These are phyloP conservation scores for Pythium oligandrum DNA, from an alignment of 352 stramenopile species.

Conservation along the genomic window DNA sequence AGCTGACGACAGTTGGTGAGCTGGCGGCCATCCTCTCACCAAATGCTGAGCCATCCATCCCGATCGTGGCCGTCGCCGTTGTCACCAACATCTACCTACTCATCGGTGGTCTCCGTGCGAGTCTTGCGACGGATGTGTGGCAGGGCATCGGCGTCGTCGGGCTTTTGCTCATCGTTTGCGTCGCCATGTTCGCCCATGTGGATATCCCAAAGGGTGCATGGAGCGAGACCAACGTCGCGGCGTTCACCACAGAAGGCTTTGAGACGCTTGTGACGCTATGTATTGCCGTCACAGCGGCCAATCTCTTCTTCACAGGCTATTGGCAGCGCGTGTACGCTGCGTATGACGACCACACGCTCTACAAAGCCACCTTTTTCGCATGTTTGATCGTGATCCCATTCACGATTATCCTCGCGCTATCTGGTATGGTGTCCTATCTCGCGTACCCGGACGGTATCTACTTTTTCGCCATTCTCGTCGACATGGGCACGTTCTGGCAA, in stretches of 20 bases:
- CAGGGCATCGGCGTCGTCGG: conserved; percentile 58
- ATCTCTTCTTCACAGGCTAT: conserved; percentile 78
- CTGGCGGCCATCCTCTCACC: conserved; percentile 49
- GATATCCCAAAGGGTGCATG: conserved; percentile 48
- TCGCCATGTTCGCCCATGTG: conserved; percentile 58
- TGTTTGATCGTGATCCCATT: conserved; percentile 59
- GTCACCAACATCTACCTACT: conserved; percentile 71
- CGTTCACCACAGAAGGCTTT: conserved; percentile 59
- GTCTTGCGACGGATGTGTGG: conserved; percentile 70
- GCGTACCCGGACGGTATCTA: conserved; percentile 49
- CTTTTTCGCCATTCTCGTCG: conserved; percentile 71
- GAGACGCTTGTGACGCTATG: conserved; percentile 68
- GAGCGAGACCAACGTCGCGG: conserved; percentile 43
- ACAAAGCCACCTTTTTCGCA: conserved; percentile 34
- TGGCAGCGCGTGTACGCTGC: conserved; percentile 73
- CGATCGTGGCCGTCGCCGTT: conserved; percentile 50
- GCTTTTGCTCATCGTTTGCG: conserved; percentile 50
- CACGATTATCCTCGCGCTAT: conserved; percentile 56
- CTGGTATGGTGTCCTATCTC: conserved; percentile 68
- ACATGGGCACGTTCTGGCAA: conserved; percentile 67
- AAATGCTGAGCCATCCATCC: conserved; percentile 39
- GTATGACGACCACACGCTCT: conserved; percentile 50
- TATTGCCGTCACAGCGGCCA: conserved; percentile 58
- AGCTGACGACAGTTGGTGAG: conserved; percentile 59
- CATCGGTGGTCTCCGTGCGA: conserved; percentile 69